phyloP scores from a whole-genome alignment of 1,139 yeast genomes.

The Arxiozyma telluris region DNA sequence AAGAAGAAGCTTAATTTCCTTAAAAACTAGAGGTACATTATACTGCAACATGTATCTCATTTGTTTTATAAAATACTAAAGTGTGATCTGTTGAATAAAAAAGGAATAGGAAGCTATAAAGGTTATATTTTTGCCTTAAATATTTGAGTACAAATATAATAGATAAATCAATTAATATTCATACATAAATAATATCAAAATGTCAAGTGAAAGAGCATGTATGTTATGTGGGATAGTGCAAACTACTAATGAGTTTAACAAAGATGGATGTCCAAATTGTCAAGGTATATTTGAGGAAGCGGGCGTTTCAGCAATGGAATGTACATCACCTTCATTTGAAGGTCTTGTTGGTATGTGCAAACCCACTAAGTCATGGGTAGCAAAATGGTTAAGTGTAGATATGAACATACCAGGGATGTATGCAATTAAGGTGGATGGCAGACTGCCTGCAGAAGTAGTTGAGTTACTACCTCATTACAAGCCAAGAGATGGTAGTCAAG shows the following conservation, averaged over 20 bases:
- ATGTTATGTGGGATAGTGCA: slow-evolving; percentile 94
- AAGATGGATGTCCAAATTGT: slow-evolving; percentile 95
- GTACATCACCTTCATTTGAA: slow-evolving; percentile 94
- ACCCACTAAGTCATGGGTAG: slow-evolving; percentile 89
- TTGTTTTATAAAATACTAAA: not conserved
- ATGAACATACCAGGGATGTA: slow-evolving; percentile 84
- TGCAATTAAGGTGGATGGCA: slow-evolving; percentile 90
- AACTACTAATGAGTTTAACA: slow-evolving; percentile 48
- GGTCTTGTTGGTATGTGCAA: slow-evolving; percentile 89
- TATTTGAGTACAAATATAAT: not conserved
- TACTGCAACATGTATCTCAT: not conserved
- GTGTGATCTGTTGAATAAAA: too few relatives aligned
- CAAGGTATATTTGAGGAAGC: slow-evolving; percentile 75
- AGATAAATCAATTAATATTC: not conserved
- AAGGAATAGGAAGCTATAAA: too few relatives aligned
- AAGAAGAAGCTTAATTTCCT: not conserved
- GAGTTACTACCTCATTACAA: slow-evolving; percentile 71
- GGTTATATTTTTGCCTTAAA: not conserved
- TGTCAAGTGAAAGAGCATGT: slow-evolving; percentile 69
- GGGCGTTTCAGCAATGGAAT: slow-evolving; percentile 79
- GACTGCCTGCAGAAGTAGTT: slow-evolving; percentile 78
- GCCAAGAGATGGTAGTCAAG: slow-evolving; percentile 94
- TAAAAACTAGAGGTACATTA: not conserved
- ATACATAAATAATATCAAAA: not conserved
- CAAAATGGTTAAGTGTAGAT: slow-evolving; percentile 90